Evolutionary conservation across 306 rosid species (phyloP).

Genomic region (Trifolium fragiferum): DNA sequence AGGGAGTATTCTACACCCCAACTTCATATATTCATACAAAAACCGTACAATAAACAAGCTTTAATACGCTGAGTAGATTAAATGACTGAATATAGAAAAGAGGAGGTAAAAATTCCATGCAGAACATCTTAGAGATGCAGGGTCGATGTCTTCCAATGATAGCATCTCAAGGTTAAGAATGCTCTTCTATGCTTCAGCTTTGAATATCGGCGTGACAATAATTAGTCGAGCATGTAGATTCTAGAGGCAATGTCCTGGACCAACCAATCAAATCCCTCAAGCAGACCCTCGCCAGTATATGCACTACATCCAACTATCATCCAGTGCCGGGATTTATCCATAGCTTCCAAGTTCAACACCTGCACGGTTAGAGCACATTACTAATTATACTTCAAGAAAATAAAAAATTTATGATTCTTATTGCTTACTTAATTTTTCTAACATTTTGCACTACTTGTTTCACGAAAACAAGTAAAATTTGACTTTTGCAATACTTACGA

Average conservation of each 20-base stretch:
- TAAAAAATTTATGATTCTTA: not conserved
- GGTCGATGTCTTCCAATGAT: not conserved
- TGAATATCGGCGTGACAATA: no score
- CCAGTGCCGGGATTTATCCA: constrained; percentile 85
- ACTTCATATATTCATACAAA: constrained; percentile 8
- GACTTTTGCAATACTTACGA: not conserved
- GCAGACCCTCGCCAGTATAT: constrained; percentile 76
- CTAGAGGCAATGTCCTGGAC: constrained; percentile 89
- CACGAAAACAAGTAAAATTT: constrained; percentile 5
- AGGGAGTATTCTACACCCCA: not conserved
- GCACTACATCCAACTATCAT: constrained; percentile 86
- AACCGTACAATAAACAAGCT: not conserved
- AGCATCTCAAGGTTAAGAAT: constrained; percentile 11
- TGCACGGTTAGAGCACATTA: constrained; percentile 29
- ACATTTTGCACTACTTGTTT: constrained; percentile 8
- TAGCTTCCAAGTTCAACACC: constrained; percentile 80
- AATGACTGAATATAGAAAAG: not conserved
- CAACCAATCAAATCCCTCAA: constrained; percentile 88
- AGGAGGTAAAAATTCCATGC: not conserved
- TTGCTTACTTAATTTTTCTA: not conserved
- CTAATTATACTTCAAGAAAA: constrained; percentile 2
- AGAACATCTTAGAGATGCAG: constrained; percentile 15
- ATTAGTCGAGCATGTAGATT: constrained; percentile 70
- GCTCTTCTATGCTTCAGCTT: not conserved
- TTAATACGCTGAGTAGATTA: constrained; percentile 9